These are phyloP conservation scores for Lactarius deliciosus DNA, from an alignment of 768 basidiomycete genomes.

Conservation along the genomic window DNA sequence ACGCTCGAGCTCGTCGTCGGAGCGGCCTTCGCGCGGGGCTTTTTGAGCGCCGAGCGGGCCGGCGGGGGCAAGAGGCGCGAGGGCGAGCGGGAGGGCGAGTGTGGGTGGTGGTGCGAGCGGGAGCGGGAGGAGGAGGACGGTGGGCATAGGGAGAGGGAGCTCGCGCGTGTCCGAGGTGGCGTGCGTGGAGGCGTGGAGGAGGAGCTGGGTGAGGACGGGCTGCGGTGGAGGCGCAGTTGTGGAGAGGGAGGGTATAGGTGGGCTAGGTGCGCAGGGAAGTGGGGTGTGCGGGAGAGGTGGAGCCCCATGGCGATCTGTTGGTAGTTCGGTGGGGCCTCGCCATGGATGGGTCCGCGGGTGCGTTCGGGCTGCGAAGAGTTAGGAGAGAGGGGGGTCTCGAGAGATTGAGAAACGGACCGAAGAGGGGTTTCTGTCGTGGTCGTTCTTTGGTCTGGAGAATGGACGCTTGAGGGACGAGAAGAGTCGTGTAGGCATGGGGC, in stretches of 20 bases:
- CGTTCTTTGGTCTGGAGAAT: slow-evolving; percentile 15
- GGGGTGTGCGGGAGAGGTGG: slow-evolving; percentile 74
- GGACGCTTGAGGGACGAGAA: slow-evolving; percentile 21
- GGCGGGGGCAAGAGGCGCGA: slow-evolving; percentile 52
- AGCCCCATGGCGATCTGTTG: slow-evolving; percentile 82
- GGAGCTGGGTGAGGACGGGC: slow-evolving; percentile 27
- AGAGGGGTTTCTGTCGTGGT: slow-evolving; percentile 11
- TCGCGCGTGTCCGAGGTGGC: slow-evolving; percentile 23
- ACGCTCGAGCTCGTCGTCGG: slow-evolving; percentile 40
- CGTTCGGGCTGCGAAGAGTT: slow-evolving; percentile 31
- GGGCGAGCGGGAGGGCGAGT: not conserved
- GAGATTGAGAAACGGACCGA: slow-evolving; percentile 1
- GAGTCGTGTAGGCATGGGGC: slow-evolving; percentile 17
- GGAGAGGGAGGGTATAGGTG: slow-evolving; percentile 16
- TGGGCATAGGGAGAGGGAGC: slow-evolving; percentile 18
- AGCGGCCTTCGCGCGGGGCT: slow-evolving; percentile 37
- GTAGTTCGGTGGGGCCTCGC: slow-evolving; percentile 55
- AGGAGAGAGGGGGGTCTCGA: not conserved
- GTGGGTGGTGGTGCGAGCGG: not conserved
- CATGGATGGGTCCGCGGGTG: slow-evolving; percentile 42
- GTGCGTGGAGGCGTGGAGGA: slow-evolving; percentile 33
- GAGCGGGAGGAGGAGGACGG: not conserved
- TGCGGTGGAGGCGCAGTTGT: slow-evolving; percentile 10
- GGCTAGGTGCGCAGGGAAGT: slow-evolving; percentile 47
- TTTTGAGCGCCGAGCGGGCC: slow-evolving; percentile 64